phyloP scores from a whole-genome alignment of 495 filamentous ascomycete species.

The Collariella sp. region DNA sequence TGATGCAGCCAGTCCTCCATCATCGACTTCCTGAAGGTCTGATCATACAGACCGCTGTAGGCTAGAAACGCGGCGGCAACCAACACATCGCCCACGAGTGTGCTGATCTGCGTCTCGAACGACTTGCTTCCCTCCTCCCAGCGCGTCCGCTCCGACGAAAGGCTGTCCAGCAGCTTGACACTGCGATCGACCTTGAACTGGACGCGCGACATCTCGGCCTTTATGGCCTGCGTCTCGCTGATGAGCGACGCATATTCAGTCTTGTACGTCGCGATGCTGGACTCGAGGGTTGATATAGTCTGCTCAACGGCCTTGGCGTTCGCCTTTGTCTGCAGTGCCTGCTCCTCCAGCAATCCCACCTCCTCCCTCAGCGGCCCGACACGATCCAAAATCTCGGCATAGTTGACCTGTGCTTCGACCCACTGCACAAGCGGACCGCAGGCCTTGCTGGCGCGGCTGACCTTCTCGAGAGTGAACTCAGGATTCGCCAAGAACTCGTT shows the following conservation, averaged over 20 bases:
- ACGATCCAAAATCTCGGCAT: slow-evolving; percentile 90
- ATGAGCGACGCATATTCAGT: slow-evolving; percentile 92
- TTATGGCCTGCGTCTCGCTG: slow-evolving; percentile 95
- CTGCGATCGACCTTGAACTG: slow-evolving; percentile 98
- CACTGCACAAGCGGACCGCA: slow-evolving; percentile 96
- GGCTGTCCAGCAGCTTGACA: slow-evolving; percentile 83
- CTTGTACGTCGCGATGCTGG: slow-evolving; percentile 94
- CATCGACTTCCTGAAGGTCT: slow-evolving; percentile 96
- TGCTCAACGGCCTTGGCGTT: slow-evolving; percentile 87
- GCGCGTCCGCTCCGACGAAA: slow-evolving; percentile 82
- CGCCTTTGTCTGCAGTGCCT: slow-evolving; percentile 86
- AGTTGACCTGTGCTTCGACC: slow-evolving; percentile 95
- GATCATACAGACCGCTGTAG: slow-evolving; percentile 96
- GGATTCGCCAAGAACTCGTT: slow-evolving; percentile 83
- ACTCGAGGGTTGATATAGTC: slow-evolving; percentile 72
- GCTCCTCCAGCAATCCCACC: slow-evolving; percentile 75
- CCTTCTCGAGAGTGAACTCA: slow-evolving; percentile 92
- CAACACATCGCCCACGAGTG: slow-evolving; percentile 89
- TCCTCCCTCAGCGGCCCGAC: slow-evolving; percentile 91
- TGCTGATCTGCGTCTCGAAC: slow-evolving; percentile 95
- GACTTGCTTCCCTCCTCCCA: slow-evolving; percentile 98
- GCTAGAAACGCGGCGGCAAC: slow-evolving; percentile 93
- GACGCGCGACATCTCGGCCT: slow-evolving; percentile 88
- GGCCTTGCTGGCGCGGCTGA: slow-evolving; percentile 90
- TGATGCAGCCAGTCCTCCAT: slow-evolving; percentile 95